phyloP scores from a whole-genome alignment of 2,329 filamentous ascomycete genomes.

The Epichloe sibirici region DNA sequence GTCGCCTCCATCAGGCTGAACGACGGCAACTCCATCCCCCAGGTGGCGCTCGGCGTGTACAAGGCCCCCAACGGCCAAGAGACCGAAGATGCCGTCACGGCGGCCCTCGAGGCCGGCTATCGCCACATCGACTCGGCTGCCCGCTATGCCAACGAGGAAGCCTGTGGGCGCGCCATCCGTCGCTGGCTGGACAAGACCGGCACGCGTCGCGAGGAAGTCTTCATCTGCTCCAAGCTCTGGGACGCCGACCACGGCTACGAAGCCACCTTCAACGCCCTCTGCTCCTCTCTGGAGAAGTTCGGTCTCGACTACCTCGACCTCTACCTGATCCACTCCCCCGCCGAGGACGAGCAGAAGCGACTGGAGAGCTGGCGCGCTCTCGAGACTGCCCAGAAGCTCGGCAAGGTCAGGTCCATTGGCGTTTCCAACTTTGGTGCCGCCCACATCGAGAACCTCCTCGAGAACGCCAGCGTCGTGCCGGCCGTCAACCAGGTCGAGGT shows the following conservation, averaged over 20 bases:
- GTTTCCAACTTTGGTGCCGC: conserved; percentile 66
- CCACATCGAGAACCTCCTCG: conserved; percentile 45
- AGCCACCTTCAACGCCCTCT: conserved; percentile 44
- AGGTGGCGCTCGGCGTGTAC: conserved; percentile 36
- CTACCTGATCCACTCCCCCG: conserved; percentile 52
- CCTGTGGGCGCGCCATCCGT: conserved; percentile 59
- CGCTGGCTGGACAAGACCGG: conserved; percentile 53
- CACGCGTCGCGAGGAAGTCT: conserved; percentile 54
- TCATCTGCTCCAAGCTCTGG: conserved; percentile 60
- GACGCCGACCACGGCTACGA: conserved; percentile 29
- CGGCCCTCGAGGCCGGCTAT: conserved; percentile 45
- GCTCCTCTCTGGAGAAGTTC: conserved; percentile 54
- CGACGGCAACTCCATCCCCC: conserved; percentile 57
- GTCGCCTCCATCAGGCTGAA: conserved; percentile 47
- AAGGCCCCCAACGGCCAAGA: conserved; percentile 38
- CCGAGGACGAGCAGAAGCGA: conserved; percentile 56
- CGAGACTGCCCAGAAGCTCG: conserved; percentile 51
- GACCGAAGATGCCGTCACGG: conserved; percentile 46
- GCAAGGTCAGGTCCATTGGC: conserved; percentile 57
- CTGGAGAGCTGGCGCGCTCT: conserved; percentile 63
- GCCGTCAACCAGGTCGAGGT: conserved; percentile 71
- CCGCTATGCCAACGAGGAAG: conserved; percentile 52
- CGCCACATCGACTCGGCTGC: conserved; percentile 43
- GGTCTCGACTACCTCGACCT: conserved; percentile 61
- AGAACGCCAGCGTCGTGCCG: conserved; percentile 46